These are phyloP conservation scores for Blastobotrys raffinosifermentans DNA, from an alignment of 1,139 yeast species.

Conservation along the genomic window DNA sequence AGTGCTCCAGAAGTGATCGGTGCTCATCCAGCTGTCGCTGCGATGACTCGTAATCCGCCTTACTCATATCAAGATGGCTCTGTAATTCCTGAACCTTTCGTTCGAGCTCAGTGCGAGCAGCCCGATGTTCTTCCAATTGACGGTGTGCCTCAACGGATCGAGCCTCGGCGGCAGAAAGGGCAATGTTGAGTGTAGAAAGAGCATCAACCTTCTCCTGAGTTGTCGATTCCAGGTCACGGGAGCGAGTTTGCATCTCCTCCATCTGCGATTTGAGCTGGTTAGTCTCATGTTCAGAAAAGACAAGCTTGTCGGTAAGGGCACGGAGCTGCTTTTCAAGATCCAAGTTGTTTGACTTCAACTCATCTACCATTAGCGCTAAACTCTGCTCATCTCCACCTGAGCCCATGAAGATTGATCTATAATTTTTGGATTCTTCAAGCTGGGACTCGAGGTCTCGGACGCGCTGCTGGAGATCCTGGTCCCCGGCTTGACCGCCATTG, in stretches of 20 bases:
- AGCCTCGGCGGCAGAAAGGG: constrained; percentile 26
- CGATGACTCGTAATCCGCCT: constrained; percentile 13
- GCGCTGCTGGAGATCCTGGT: constrained; percentile 1
- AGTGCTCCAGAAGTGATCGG: constrained; percentile 15
- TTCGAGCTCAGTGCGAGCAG: constrained; percentile 18
- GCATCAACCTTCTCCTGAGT: constrained; percentile 27
- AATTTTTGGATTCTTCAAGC: constrained; percentile 4
- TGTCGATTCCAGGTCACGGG: constrained; percentile 21
- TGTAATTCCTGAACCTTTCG: constrained; percentile 17
- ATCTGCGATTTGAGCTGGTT: constrained; percentile 17
- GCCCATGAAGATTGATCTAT: constrained; percentile 1
- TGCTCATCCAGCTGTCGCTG: constrained; percentile 20
- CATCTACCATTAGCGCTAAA: constrained; percentile 10
- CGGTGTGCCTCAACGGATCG: constrained; percentile 19
- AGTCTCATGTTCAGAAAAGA: constrained; percentile 23
- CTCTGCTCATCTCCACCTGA: constrained; percentile 3
- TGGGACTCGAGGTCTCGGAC: constrained; percentile 7
- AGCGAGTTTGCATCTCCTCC: constrained; percentile 16
- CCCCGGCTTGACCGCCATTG: constrained; percentile 4
- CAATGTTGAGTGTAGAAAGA: constrained; percentile 27
- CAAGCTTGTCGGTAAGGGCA: constrained; percentile 22
- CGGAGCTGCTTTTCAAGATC: constrained; percentile 24
- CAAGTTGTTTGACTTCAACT: constrained; percentile 15
- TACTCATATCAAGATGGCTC: constrained; percentile 18
- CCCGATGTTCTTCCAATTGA: constrained; percentile 21